phyloP scores from a whole-genome alignment of 495 filamentous ascomycete species.

The Thermothielavioides terrestris region DNA sequence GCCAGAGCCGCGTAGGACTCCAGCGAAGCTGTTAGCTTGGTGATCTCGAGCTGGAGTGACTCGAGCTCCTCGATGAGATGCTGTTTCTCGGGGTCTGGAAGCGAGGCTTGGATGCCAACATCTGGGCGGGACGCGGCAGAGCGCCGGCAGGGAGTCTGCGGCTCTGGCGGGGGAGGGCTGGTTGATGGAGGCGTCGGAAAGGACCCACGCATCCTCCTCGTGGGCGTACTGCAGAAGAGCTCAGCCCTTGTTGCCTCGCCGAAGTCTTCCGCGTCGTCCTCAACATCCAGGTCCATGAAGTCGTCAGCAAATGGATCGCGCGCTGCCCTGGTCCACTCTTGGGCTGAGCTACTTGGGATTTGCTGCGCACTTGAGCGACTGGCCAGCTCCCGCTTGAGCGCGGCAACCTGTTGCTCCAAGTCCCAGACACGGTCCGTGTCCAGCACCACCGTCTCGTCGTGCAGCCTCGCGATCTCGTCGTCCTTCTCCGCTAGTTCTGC shows the following conservation, averaged over 20 bases:
- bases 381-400: slow-evolving; percentile 23
- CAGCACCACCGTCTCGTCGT: slow-evolving; percentile 38
- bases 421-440: slow-evolving; percentile 36
- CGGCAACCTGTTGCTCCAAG: slow-evolving; percentile 35
- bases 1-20: slow-evolving; percentile 30
- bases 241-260: slow-evolving; percentile 32
- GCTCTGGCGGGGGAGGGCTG: slow-evolving; percentile 26
- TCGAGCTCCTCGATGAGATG: slow-evolving; percentile 30
- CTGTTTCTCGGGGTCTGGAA: slow-evolving; percentile 39
- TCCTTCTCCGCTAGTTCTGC: slow-evolving; percentile 46
- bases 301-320: slow-evolving; percentile 35
- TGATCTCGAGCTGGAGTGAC: slow-evolving; percentile 31
- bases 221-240: slow-evolving; percentile 36
- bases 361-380: slow-evolving; percentile 20
- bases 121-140: slow-evolving; percentile 7
- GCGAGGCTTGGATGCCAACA: slow-evolving; percentile 26
- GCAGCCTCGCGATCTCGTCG: slow-evolving; percentile 39
- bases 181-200: slow-evolving; percentile 45
- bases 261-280: slow-evolving; percentile 26
- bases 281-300: slow-evolving; percentile 30
- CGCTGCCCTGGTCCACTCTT: slow-evolving; percentile 37
- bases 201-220: slow-evolving; percentile 25
- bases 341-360: slow-evolving; percentile 20
- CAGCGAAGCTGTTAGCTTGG: slow-evolving; percentile 30
- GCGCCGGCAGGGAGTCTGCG: slow-evolving; percentile 29